Evolutionary conservation across 1,139 yeast genomes (phyloP).

Genomic region (Blastobotrys elegans): DNA sequence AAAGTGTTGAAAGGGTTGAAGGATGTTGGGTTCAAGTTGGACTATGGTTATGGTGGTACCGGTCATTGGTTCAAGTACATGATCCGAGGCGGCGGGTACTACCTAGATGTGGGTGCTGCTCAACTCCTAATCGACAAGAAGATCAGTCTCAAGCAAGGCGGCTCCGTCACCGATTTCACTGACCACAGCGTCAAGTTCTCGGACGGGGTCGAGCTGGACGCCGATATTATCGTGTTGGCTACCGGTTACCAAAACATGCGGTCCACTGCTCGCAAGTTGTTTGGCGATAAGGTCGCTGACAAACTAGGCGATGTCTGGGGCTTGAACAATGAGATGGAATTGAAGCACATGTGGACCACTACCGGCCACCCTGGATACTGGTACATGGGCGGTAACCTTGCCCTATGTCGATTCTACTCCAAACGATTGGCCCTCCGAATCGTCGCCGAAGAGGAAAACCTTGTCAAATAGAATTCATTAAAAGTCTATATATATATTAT

Average conservation of each 20-base stretch:
- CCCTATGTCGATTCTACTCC: slow-evolving; percentile 22
- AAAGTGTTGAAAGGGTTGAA: slow-evolving; percentile 32
- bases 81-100: slow-evolving; percentile 45
- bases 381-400: slow-evolving; percentile 23
- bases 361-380: slow-evolving; percentile 24
- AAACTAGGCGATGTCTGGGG: slow-evolving; percentile 27
- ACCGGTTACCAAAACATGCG: slow-evolving; percentile 43
- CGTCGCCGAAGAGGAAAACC: slow-evolving; percentile 21
- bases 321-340: slow-evolving; percentile 24
- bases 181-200: slow-evolving; percentile 37
- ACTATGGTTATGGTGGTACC: slow-evolving; percentile 42
- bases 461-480: neutral
- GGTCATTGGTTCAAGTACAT: slow-evolving; percentile 40
- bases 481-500: neutral
- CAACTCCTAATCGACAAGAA: slow-evolving; percentile 38
- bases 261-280: slow-evolving; percentile 38
- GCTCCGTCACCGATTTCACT: slow-evolving; percentile 35
- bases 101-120: slow-evolving; percentile 44
- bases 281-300: slow-evolving; percentile 17
- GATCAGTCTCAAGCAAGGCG: slow-evolving; percentile 38
- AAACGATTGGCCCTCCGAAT: slow-evolving; percentile 26
- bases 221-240: slow-evolving; percentile 41
- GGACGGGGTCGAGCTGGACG: slow-evolving; percentile 38
- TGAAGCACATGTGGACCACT: slow-evolving; percentile 22
- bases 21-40: slow-evolving; percentile 38